phyloP scores from a whole-genome alignment of 352 stramenopile genomes.

The Phytophthora pini region DNA sequence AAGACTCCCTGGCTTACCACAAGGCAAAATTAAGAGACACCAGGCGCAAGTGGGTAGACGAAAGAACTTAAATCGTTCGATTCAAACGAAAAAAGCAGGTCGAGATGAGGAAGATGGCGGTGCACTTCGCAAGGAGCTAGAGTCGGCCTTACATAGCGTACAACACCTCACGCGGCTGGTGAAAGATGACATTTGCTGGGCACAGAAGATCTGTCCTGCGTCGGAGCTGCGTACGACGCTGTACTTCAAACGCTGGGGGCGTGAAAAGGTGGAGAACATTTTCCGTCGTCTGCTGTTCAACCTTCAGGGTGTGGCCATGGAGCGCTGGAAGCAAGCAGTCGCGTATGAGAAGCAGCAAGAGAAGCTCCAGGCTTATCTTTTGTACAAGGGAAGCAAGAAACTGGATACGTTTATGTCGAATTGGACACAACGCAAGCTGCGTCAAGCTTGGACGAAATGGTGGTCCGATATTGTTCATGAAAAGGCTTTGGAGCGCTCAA shows the following conservation, averaged over 20 bases:
- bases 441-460: constrained; percentile 76
- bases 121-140: constrained; percentile 59
- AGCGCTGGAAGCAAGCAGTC: constrained; percentile 59
- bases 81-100: constrained; percentile 18
- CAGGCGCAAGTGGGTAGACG: constrained; percentile 14
- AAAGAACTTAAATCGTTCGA: constrained; percentile 9
- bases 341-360: constrained; percentile 75
- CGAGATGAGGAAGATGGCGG: constrained; percentile 22
- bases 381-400: constrained; percentile 84
- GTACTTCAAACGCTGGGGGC: constrained; percentile 84
- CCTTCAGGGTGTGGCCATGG: constrained; percentile 66
- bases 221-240: constrained; percentile 71
- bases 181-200: constrained; percentile 75
- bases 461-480: constrained; percentile 56
- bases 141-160: constrained; percentile 60
- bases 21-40: constrained; percentile 19
- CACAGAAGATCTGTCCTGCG: constrained; percentile 71
- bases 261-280: constrained; percentile 80
- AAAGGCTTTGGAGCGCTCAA: constrained; percentile 58
- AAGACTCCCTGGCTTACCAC: constrained; percentile 24
- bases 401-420: constrained; percentile 75
- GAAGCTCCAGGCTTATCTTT: constrained; percentile 71
- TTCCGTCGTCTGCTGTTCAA: constrained; percentile 76
- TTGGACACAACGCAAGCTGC: constrained; percentile 73
- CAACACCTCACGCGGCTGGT: constrained; percentile 75